A percentile compares a stretch with the other conserved stretches of the same genome.
Conservation (phyloP, 495 filamentous ascomycete species). For the Aspergillus homomorphus region DNA sequence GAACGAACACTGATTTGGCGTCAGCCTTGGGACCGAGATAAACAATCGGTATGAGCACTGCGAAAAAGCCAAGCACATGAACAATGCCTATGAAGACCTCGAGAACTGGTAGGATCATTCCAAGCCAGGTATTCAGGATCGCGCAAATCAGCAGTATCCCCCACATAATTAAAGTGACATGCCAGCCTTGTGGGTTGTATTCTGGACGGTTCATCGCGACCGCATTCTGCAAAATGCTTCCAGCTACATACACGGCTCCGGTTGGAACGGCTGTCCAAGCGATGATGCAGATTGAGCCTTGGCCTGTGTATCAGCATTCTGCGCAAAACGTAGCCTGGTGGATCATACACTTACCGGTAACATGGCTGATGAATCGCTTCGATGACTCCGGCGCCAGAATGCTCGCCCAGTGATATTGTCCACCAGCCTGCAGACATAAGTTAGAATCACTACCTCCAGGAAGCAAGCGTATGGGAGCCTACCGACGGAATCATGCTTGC, state of each 20-base stretch:
- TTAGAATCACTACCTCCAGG: background rate
- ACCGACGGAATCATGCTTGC: constrained; percentile 36
- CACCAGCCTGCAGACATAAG: constrained; percentile 19
- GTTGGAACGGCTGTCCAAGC: constrained; percentile 42
- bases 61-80: constrained; percentile 45
- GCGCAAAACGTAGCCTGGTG: background rate
- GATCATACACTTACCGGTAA: constrained; percentile 33
- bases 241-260: constrained; percentile 16
- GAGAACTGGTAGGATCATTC: constrained; percentile 40
- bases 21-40: constrained; percentile 36
- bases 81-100: constrained; percentile 42
- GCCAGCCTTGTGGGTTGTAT: constrained; percentile 42
- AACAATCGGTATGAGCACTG: constrained; percentile 40
- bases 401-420: constrained; percentile 47
- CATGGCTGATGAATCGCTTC: constrained; percentile 40
- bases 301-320: constrained; percentile 15
- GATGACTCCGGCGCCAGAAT: constrained; percentile 37
- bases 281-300: constrained; percentile 28
- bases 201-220: constrained; percentile 36
- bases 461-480: constrained; percentile 5
- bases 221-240: constrained; percentile 36
- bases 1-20: constrained; percentile 37
- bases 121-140: constrained; percentile 33
- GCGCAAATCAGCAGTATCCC: constrained; percentile 31
- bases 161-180: constrained; percentile 46